These are phyloP conservation scores for Penstemon newberryi DNA, from an alignment of 257 asterid genomes.

Conservation along the genomic window DNA sequence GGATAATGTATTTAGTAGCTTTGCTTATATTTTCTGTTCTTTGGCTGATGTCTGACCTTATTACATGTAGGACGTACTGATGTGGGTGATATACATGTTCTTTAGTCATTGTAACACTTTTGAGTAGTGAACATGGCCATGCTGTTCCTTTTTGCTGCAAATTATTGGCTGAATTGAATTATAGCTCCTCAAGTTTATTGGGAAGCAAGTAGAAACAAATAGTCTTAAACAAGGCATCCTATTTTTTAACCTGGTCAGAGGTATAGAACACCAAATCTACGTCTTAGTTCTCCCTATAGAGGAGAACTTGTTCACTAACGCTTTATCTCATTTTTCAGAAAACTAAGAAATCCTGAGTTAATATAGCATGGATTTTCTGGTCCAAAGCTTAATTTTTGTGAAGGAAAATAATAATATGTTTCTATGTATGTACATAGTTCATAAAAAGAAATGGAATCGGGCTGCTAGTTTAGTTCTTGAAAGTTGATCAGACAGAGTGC, in stretches of 20 bases:
- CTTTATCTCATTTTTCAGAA: no score
- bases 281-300: no score
- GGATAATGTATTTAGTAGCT: slow-evolving; percentile 42
- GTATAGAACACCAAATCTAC: no score
- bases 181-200: slow-evolving; percentile 22
- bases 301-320: no score
- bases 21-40: slow-evolving; percentile 27
- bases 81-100: slow-evolving; percentile 25
- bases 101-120: slow-evolving; percentile 19
- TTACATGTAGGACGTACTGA: slow-evolving; percentile 19
- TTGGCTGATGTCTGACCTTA: slow-evolving; percentile 25
- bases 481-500: slow-evolving; percentile 9
- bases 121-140: slow-evolving; percentile 21
- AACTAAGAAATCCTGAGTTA: no score
- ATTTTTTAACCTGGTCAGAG: slow-evolving; percentile 20
- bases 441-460: neutral
- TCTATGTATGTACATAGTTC: neutral
- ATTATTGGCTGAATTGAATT: slow-evolving; percentile 19
- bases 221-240: slow-evolving; percentile 12
- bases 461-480: slow-evolving; percentile 3
- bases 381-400: slow-evolving; percentile 17
- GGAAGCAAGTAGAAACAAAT: slow-evolving; percentile 20
- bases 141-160: slow-evolving; percentile 21
- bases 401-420: neutral
- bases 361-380: slow-evolving; percentile 9